Percentiles rank a stretch among this genome's conserved stretches.
Conservation (phyloP, 176 grass and related monocot genomes). For the Olyra latifolia region DNA sequence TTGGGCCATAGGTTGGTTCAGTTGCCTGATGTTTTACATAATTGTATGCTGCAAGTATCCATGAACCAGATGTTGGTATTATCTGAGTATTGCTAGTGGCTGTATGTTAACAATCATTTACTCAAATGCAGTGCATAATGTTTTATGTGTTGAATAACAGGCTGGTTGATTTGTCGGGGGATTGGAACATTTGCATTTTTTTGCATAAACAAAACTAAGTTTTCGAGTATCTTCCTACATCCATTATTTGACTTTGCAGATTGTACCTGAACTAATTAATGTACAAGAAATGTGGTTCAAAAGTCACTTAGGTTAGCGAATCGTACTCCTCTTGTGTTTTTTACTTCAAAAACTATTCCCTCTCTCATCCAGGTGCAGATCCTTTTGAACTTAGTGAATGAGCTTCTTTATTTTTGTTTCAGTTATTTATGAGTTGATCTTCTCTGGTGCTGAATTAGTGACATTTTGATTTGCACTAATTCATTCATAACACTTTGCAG, state of each 20-base stretch:
- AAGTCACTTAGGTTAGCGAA: neutral
- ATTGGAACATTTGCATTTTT: neutral
- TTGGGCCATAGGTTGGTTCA: conserved; percentile 6
- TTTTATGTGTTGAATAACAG: neutral
- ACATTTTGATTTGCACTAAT: conserved; percentile 32
- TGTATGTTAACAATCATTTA: neutral
- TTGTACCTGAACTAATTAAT: conserved; percentile 11
- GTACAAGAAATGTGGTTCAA: conserved; percentile 4
- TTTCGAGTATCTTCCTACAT: neutral
- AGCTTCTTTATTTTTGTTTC: conserved; percentile 19
- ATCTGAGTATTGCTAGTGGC: neutral
- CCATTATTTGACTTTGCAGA: neutral
- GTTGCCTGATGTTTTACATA: conserved; percentile 12
- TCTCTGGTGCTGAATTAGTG: neutral
- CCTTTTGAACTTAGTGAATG: neutral
- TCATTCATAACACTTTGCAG: conserved; percentile 23
- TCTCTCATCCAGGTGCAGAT: neutral
- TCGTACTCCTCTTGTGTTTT: neutral
- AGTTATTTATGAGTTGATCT: conserved; percentile 20
- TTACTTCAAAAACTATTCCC: neutral
- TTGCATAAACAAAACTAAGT: conserved; percentile 2
- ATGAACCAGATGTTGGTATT: conserved; percentile 23
- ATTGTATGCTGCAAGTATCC: neutral
- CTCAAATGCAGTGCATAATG: neutral
- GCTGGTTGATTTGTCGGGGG: neutral